phyloP scores from a whole-genome alignment of 2,329 filamentous ascomycete species.

The Epichloe amarillans region DNA sequence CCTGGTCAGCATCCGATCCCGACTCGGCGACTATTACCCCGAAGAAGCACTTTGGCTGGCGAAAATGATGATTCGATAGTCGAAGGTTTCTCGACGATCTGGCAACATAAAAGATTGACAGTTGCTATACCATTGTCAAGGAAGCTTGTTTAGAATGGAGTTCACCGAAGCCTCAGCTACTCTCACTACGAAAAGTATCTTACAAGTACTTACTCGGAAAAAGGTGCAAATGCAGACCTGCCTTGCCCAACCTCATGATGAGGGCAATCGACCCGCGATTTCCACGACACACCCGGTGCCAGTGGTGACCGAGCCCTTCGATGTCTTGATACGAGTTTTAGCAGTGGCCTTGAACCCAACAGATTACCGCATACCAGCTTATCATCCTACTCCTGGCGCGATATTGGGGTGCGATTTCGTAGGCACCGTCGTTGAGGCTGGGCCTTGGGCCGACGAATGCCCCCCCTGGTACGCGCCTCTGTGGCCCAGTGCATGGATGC shows the following conservation, averaged over 20 bases:
- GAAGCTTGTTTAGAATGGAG: too few relatives aligned
- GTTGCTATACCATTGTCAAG: too few relatives aligned
- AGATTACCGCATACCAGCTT: constrained; percentile 15
- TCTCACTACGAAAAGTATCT: too few relatives aligned
- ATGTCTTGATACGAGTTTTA: constrained; percentile 9
- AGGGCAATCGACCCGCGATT: not conserved
- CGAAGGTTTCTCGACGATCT: not conserved
- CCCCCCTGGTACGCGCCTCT: not conserved
- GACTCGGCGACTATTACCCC: not conserved
- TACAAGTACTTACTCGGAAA: not conserved
- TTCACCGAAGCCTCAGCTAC: too few relatives aligned
- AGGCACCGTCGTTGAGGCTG: constrained; percentile 8
- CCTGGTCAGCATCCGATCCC: not conserved
- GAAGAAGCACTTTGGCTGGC: too few relatives aligned
- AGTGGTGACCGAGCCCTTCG: not conserved
- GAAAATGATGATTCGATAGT: too few relatives aligned
- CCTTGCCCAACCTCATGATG: not conserved
- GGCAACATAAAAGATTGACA: not conserved
- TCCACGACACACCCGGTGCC: not conserved
- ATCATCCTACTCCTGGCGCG: constrained; percentile 8
- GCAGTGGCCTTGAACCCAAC: constrained; percentile 16
- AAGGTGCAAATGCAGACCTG: not conserved
- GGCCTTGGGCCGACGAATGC: not conserved
- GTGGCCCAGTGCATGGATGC: not conserved
- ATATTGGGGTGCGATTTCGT: constrained; percentile 14